Base-by-base conservation (phyloP, 75 land plant genomes). In the Adiantum capillusveneris region DNA sequence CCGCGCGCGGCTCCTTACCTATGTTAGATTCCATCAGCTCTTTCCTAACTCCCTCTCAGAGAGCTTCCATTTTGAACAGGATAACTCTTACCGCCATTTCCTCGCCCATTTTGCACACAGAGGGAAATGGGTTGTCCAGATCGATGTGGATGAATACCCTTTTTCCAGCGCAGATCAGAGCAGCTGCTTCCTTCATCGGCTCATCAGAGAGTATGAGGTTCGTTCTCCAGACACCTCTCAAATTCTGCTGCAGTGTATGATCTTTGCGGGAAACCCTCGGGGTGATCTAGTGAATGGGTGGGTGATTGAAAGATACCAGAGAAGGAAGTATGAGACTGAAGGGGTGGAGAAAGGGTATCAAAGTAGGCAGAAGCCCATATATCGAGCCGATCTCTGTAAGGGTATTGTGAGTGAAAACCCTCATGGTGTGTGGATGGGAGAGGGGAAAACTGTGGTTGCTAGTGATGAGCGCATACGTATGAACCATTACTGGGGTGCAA, bases 401-500 rank as follows among this genome's bases (percentile, higher is more conserved):
- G 65, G 65, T 1, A 59, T 64, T n/a, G 6, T 59, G 5, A 27
- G 9, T 6, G 25, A 24, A 6, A 60, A 64, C 29, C 65, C 65
- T 19, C 65, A 64, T 29, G 31, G 20, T 22, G 53, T 64, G 29
- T 17, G 25, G 37, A 64, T 64, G 65, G 25, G 25, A 21, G 14
- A 30, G 12, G 65, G 65, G 1, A 12, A 7, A 11, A 64, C 65
- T 16, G 14, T 29, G 2, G 58, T 64, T 6, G 65, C 65, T 1
- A 53, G 52, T 13, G 42, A 18, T 11, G 19, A 29, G 2, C 36
- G 18, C 25, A 16, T 64, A 31, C 22, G 65, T 16, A 52, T 64
- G 65, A 64, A 64, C 29, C 65, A 64, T 59, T 64, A 64, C 61
- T 64, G 65, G 65, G 64, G 65, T 45, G 54, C 65, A 13, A 21